Evolutionary conservation across 805 yeast species (phyloP), one percentile per base, ranked within the genome.

Genomic region (Priceomyces medius): DNA sequence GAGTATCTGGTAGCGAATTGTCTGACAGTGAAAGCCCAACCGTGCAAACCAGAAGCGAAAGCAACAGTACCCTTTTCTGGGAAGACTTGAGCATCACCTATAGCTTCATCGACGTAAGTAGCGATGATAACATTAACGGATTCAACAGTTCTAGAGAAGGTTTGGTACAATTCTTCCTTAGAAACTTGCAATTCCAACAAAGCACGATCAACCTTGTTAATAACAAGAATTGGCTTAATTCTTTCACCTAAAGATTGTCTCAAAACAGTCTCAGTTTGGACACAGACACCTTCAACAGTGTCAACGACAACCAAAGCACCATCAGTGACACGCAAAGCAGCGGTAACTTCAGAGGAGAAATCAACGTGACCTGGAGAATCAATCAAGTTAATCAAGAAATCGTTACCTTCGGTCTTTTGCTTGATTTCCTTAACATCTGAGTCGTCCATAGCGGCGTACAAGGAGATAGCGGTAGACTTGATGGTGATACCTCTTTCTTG

Each of bases 311-410:
- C 98, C 69, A 91, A 82, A 70, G 99, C 98, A 89, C 99, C 99
- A 72, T 91, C 99, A 60, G 98, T 93, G 66, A 91, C 98, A 80
- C 99, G 90, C 69, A 91, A 85, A 76, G 99, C 99, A 63, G 98
- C 98, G 68, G 98, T 93, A 67, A 91, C 99, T 79, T 91, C 99
- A 59, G 98, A 93, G 53, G 97, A 89, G 90, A 91, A 91, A 80
- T 91, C 99, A 83, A 91, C 98, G 97, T 91, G 99, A 87, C 99
- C 99, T 77, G 99, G 99, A 61, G 99, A 93, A 76, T 91, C 99
- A 64, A 91, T 91, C 83, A 91, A 83, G 88, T 91, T 91, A 61
- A 91, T 83, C 79, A 91, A 85, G 84, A 91, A 91, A 71, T 84
- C 83, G 84, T 79, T 86, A 75, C 98, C 98, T 16, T 71, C 85